These are phyloP conservation scores for Huntiella abstrusa DNA, from an alignment of 2,329 filamentous ascomycete genomes.

Conservation along the genomic window DNA sequence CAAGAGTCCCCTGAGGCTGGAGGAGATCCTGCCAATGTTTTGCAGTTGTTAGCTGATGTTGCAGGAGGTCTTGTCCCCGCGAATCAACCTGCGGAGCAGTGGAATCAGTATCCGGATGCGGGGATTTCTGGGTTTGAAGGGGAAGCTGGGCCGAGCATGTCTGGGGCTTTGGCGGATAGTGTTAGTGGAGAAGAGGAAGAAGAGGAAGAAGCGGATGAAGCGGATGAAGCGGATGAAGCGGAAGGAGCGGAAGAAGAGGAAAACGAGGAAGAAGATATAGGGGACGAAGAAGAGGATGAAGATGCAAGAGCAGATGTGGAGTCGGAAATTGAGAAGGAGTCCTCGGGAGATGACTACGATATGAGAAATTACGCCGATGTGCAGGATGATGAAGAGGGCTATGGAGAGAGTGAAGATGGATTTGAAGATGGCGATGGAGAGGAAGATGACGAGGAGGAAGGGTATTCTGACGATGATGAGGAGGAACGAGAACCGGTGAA, in stretches of 20 bases:
- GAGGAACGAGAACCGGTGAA: slow-evolving; percentile 9
- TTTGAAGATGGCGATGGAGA: not conserved
- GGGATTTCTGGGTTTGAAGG: no score
- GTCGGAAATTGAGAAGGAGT: slow-evolving; percentile 11
- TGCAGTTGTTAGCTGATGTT: no score
- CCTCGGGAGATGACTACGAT: slow-evolving; percentile 15
- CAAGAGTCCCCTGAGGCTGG: no score
- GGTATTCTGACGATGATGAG: slow-evolving; percentile 3
- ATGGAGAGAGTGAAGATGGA: not conserved
- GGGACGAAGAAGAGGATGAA: slow-evolving; percentile 13
- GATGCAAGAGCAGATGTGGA: slow-evolving; percentile 13
- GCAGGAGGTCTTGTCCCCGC: no score
- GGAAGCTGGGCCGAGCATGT: no score
- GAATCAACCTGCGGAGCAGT: no score
- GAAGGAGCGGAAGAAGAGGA: slow-evolving; percentile 13
- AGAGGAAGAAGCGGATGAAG: not conserved
- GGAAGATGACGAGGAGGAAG: slow-evolving; percentile 8
- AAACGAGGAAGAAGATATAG: slow-evolving; percentile 11
- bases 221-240: not conserved
- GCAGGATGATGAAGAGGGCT: slow-evolving; percentile 13
- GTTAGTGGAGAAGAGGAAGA: not conserved
- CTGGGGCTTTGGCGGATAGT: no score
- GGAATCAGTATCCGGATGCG: no score
- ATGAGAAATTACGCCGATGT: slow-evolving; percentile 14
- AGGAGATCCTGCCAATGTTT: no score